Percentiles rank a stretch among this genome's conserved stretches.
phyloP scores from a whole-genome alignment of 2,329 filamentous ascomycete species.

The Cordyceps militaris region DNA sequence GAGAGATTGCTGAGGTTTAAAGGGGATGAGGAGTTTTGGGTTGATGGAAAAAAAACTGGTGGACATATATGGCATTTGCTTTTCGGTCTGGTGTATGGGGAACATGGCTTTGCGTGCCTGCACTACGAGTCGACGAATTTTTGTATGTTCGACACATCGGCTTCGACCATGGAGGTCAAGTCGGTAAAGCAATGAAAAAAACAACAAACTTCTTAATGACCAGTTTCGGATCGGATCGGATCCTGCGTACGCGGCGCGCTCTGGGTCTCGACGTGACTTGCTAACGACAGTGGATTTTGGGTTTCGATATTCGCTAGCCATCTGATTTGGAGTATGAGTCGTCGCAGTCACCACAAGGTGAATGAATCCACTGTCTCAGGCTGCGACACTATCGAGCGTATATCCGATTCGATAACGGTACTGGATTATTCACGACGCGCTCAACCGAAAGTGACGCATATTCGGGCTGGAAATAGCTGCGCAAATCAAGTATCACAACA shows the following conservation, averaged over 20 bases:
- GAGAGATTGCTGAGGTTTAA: constrained; percentile 95
- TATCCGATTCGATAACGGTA: not conserved
- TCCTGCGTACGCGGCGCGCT: not conserved
- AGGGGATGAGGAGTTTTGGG: constrained; percentile 21
- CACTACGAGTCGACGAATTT: constrained; percentile 34
- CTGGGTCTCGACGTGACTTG: constrained; percentile 8
- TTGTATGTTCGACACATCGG: constrained; percentile 32
- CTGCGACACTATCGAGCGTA: not conserved
- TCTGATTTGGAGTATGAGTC: not conserved
- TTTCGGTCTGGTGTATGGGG: constrained; percentile 41
- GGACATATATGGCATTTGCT: constrained; percentile 33
- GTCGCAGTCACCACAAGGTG: not conserved
- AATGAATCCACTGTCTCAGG: not conserved
- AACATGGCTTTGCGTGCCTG: constrained; percentile 37
- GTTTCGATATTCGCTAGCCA: not conserved
- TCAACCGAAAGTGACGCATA: too few relatives aligned
- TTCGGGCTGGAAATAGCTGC: not conserved
- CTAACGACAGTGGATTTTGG: not conserved
- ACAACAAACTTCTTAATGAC: constrained; percentile 16
- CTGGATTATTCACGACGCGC: not conserved
- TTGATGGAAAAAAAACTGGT: constrained; percentile 17
- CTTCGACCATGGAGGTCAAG: constrained; percentile 32
- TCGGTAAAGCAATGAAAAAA: constrained; percentile 36
- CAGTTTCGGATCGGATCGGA: not conserved
- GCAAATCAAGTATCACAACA: not conserved